Evolutionary conservation across 2,329 filamentous ascomycete species (phyloP).

Genomic region (Xylaria sp.): DNA sequence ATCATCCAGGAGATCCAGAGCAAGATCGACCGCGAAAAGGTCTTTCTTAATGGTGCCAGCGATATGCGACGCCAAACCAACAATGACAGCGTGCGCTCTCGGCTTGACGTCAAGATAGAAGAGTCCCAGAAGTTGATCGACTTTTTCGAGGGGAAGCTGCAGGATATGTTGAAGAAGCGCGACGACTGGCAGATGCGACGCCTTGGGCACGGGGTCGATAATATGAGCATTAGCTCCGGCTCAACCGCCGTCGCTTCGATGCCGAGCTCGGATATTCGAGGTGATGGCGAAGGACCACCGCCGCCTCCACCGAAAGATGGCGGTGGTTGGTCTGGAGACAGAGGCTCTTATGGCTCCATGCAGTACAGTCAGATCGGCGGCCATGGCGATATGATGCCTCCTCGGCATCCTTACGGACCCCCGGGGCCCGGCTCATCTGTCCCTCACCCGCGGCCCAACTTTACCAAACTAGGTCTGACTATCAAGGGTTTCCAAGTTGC

Average conservation of each 20-base stretch:
- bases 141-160: constrained; percentile 93
- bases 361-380: constrained; percentile 69
- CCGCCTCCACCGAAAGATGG: constrained; percentile 80
- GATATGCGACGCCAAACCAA: constrained; percentile 95
- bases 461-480: constrained; percentile 88
- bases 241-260: constrained; percentile 49
- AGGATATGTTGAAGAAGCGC: constrained; percentile 85
- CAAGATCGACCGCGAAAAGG: constrained; percentile 98
- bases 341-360: constrained; percentile 70
- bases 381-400: constrained; percentile 80
- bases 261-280: constrained; percentile 58
- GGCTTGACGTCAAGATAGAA: constrained; percentile 92
- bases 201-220: constrained; percentile 73
- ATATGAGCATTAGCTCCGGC: constrained; percentile 69
- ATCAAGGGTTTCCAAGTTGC: background rate
- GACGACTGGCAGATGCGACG: constrained; percentile 35
- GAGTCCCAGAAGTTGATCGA: constrained; percentile 92
- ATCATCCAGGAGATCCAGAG: constrained; percentile 75
- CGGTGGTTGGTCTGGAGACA: constrained; percentile 54
- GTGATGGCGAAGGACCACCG: constrained; percentile 65
- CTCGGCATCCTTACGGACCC: constrained; percentile 80
- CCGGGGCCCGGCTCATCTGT: constrained; percentile 73
- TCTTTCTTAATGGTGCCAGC: constrained; percentile 91
- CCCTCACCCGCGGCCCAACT: constrained; percentile 85
- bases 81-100: constrained; percentile 89